A percentile compares a stretch with the other conserved stretches of the same genome.
These are phyloP conservation scores for Bolboschoenoplectus hybrid DNA, from an alignment of 202 grass and related monocot genomes.

Conservation along the genomic window DNA sequence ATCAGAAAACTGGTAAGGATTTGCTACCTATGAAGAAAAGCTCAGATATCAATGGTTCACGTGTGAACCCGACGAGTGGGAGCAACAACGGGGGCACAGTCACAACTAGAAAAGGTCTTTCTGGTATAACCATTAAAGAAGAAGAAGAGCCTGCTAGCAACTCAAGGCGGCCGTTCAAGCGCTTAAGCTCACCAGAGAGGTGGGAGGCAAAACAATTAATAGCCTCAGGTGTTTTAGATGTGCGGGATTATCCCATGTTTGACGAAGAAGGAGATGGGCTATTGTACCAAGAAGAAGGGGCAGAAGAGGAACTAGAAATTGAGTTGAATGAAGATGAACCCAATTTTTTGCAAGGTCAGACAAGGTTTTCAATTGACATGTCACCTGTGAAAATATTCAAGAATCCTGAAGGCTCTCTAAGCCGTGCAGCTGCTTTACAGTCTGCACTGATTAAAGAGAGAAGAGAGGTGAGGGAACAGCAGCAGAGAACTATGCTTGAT, in stretches of 20 bases:
- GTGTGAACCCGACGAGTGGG: conserved; percentile 60
- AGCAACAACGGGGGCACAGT: conserved; percentile 35
- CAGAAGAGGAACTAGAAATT: conserved; percentile 82
- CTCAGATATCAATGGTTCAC: conserved; percentile 48
- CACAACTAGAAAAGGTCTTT: conserved; percentile 66
- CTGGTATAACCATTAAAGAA: conserved; percentile 76
- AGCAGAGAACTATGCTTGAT: conserved; percentile 92
- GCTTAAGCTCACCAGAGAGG: conserved; percentile 91
- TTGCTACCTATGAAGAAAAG: conserved; percentile 67
- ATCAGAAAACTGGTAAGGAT: conserved; percentile 87
- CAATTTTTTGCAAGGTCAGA: conserved; percentile 89
- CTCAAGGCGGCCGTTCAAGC: conserved; percentile 65
- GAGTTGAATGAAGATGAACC: conserved; percentile 97
- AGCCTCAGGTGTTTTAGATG: conserved; percentile 78
- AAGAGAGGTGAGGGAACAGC: conserved; percentile 80
- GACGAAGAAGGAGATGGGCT: conserved; percentile 84
- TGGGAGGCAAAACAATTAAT: conserved; percentile 93
- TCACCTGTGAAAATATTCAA: conserved; percentile 97
- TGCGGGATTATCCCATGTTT: conserved; percentile 68
- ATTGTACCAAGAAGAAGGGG: conserved; percentile 87
- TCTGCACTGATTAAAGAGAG: conserved; percentile 92
- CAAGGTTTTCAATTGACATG: conserved; percentile 85
- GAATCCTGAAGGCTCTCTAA: conserved; percentile 92
- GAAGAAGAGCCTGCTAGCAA: conserved; percentile 56
- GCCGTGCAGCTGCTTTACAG: conserved; percentile 81